These are phyloP conservation scores for Pelargonium fulgidum DNA, from an alignment of 441 rosid genomes.

Conservation along the genomic window DNA sequence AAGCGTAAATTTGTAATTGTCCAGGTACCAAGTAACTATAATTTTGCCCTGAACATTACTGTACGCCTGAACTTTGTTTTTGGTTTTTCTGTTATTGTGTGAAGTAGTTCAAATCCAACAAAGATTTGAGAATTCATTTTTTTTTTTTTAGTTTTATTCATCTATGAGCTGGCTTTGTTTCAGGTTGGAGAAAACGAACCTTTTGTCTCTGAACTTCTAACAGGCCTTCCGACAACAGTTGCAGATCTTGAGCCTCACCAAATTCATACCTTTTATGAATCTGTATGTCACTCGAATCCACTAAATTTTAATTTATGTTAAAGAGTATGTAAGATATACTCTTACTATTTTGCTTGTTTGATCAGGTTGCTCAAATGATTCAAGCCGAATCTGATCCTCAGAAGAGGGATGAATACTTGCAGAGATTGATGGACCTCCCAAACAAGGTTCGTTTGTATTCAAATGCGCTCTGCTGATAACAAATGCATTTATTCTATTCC, in stretches of 20 bases:
- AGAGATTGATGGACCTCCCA: conserved; percentile 93
- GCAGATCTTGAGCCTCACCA: conserved; percentile 99
- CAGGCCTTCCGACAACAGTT: conserved; percentile 88
- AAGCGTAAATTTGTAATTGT: conserved; percentile 92
- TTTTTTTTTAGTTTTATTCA: not conserved
- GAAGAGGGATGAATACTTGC: conserved; percentile 93
- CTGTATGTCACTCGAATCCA: conserved; percentile 42
- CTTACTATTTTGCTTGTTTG: not conserved
- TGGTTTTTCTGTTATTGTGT: not conserved
- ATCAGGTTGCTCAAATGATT: conserved; percentile 95
- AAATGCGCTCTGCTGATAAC: not conserved
- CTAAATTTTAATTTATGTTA: not conserved
- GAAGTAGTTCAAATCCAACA: not conserved
- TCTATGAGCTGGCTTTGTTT: conserved; percentile 20
- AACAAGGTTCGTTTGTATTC: conserved; percentile 57
- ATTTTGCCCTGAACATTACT: not conserved
- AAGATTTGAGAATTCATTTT: not conserved
- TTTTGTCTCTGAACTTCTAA: conserved; percentile 93
- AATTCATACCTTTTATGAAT: conserved; percentile 96
- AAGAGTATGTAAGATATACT: not conserved
- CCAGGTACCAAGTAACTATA: conserved; percentile 47
- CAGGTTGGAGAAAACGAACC: conserved; percentile 99
- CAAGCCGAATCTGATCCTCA: conserved; percentile 97
- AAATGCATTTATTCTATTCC: not conserved
- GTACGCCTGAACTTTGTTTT: not conserved